A percentile compares a stretch with the other conserved stretches of the same genome.
Conservation (phyloP, 345 rosid species). For the Excoecaria cochinchinensis region DNA sequence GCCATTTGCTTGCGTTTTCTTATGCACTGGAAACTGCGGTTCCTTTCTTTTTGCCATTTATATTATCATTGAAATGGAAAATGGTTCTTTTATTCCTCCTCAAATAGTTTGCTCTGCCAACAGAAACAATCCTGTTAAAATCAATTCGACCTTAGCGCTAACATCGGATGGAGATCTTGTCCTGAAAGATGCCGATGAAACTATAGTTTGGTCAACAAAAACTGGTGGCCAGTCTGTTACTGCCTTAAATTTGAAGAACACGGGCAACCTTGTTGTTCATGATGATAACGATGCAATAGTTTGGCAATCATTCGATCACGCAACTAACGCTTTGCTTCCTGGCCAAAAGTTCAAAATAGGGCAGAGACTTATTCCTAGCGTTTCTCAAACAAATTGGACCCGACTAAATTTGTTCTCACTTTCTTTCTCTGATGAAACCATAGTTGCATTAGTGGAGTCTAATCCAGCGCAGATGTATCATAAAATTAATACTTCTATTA, state of each 20-base stretch:
- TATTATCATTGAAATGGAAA: constrained; percentile 11
- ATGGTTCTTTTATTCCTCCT: constrained; percentile 10
- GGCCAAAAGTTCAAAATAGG: not conserved
- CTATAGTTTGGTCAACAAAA: constrained; percentile 25
- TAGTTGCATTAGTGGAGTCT: constrained; percentile 24
- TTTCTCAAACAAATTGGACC: not conserved
- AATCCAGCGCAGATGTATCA: constrained; percentile 14
- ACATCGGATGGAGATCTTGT: constrained; percentile 18
- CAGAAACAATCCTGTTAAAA: not conserved
- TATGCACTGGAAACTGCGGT: constrained; percentile 11
- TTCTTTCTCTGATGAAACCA: constrained; percentile 14
- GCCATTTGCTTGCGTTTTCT: constrained; percentile 22
- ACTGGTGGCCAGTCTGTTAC: constrained; percentile 11
- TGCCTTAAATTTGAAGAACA: constrained; percentile 12
- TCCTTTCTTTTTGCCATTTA: constrained; percentile 24
- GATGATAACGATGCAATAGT: not conserved
- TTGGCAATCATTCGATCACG: constrained; percentile 22
- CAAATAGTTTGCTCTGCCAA: constrained; percentile 28
- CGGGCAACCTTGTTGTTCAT: not conserved
- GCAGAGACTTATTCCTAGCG: not conserved
- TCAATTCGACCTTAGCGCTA: constrained; percentile 14
- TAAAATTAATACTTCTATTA: too few relatives aligned
- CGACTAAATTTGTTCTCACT: constrained; percentile 18
- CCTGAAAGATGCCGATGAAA: constrained; percentile 15
- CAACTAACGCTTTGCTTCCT: constrained; percentile 35